A percentile compares a stretch with the other conserved stretches of the same genome.
Evolutionary conservation across 352 stramenopile species (phyloP).

Genomic region (Phytophthora megakarya): DNA sequence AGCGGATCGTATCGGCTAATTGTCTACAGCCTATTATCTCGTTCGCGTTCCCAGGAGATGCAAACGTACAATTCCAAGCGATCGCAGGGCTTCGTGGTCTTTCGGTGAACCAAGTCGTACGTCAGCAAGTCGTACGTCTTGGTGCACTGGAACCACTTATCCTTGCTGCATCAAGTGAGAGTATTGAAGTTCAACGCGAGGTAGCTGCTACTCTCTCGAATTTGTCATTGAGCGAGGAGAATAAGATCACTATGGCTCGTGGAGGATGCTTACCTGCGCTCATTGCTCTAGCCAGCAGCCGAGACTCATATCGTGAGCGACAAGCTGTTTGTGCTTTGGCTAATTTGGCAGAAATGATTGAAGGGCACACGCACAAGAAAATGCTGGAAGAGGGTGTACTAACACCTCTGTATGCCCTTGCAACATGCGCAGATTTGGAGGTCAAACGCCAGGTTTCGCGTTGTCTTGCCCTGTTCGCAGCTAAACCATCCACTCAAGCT

Average conservation of each 20-base stretch:
- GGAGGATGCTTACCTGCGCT: constrained; percentile 93
- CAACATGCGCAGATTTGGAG: constrained; percentile 76
- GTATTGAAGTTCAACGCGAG: constrained; percentile 95
- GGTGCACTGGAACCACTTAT: constrained; percentile 95
- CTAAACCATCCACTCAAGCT: constrained; percentile 90
- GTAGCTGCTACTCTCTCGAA: constrained; percentile 95
- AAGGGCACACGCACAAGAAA: constrained; percentile 94
- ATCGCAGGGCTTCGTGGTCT: constrained; percentile 93
- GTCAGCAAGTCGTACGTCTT: constrained; percentile 91
- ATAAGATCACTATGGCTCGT: constrained; percentile 96
- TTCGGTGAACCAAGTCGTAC: constrained; percentile 89
- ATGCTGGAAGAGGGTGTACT: constrained; percentile 94
- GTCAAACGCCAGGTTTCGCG: constrained; percentile 92
- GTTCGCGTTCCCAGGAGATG: constrained; percentile 92
- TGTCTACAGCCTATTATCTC: constrained; percentile 94
- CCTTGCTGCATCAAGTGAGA: constrained; percentile 87
- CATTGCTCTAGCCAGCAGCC: constrained; percentile 84
- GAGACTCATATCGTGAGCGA: constrained; percentile 92
- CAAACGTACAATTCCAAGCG: constrained; percentile 97
- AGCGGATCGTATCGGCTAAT: constrained; percentile 87
- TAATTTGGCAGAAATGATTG: constrained; percentile 96
- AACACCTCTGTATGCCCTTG: constrained; percentile 89
- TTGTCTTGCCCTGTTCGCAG: constrained; percentile 93
- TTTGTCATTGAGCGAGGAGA: constrained; percentile 94
- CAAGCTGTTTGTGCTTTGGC: constrained; percentile 93